Conservation (phyloP, 2,329 filamentous ascomycete species). For the Cryphonectria naterciae region DNA sequence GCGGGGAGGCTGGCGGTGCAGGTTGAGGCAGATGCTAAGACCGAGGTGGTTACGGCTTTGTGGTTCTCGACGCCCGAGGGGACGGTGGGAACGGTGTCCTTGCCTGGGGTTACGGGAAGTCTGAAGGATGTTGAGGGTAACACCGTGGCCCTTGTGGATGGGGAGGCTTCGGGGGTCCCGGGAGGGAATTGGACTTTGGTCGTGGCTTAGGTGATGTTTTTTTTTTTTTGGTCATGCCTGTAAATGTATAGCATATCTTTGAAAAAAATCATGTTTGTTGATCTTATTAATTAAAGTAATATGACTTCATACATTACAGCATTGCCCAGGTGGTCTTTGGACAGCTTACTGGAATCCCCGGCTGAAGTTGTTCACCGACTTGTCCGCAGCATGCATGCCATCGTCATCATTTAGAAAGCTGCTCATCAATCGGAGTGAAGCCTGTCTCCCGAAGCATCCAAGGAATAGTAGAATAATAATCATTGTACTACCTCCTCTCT, state of each 20-base stretch:
- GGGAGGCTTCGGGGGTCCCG: neutral
- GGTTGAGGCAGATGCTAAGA: conserved; percentile 9
- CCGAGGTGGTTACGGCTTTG: neutral
- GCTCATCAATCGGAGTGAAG: neutral
- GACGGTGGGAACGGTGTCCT: conserved; percentile 4
- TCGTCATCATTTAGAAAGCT: neutral
- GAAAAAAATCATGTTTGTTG: no score
- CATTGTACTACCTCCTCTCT: neutral
- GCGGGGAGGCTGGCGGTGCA: conserved; percentile 5
- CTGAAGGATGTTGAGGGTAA: neutral
- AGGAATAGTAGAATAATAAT: neutral
- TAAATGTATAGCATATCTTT: neutral
- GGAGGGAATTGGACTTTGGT: conserved; percentile 15
- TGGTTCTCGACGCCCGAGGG: conserved; percentile 3
- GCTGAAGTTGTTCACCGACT: neutral
- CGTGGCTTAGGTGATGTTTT: neutral
- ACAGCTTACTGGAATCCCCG: neutral
- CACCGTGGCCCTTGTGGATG: conserved; percentile 3
- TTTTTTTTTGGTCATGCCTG: neutral
- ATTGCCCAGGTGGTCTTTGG: neutral
- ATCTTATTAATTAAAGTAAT: neutral
- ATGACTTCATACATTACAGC: neutral
- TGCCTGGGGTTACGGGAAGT: neutral
- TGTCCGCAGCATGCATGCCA: neutral
- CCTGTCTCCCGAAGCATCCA: neutral